Conservation (phyloP, 2,329 filamentous ascomycete genomes). For the Orbilia ellipsospora region DNA sequence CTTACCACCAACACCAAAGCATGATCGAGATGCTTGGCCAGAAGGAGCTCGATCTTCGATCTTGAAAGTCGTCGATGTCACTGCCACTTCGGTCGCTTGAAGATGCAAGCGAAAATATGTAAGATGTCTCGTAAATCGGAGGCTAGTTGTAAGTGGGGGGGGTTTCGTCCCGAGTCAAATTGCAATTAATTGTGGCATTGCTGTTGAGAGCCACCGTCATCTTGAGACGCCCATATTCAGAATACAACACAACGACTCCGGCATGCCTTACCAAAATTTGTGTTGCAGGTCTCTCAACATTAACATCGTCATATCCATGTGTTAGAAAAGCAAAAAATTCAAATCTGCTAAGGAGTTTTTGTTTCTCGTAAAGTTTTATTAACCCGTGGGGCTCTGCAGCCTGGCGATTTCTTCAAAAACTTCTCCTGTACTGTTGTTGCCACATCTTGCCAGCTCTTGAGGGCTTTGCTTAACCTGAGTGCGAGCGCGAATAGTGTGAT, state of each 20-base stretch:
- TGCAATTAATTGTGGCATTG: slow-evolving; percentile 10
- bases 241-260: slow-evolving; percentile 12
- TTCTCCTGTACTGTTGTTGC: background rate
- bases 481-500: background rate
- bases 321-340: too few relatives aligned
- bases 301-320: background rate
- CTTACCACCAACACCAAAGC: slow-evolving; percentile 25
- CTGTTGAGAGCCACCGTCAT: slow-evolving; percentile 10
- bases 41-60: slow-evolving; percentile 18
- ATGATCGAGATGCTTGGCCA: background rate
- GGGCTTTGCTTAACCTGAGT: background rate
- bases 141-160: background rate
- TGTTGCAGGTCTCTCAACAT: slow-evolving; percentile 3
- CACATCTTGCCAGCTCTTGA: background rate
- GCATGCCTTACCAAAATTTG: background rate
- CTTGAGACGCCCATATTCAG: background rate
- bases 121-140: slow-evolving; percentile 36
- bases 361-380: too few relatives aligned
- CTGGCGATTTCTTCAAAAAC: background rate
- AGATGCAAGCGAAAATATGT: slow-evolving; percentile 5
- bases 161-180: slow-evolving; percentile 9
- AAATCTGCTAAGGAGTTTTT: background rate
- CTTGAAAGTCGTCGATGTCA: slow-evolving; percentile 7
- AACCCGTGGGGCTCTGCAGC: too few relatives aligned
- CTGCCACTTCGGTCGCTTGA: slow-evolving; percentile 36